Conservation (phyloP, 176 grass and related monocot species). For the Olyra latifolia region DNA sequence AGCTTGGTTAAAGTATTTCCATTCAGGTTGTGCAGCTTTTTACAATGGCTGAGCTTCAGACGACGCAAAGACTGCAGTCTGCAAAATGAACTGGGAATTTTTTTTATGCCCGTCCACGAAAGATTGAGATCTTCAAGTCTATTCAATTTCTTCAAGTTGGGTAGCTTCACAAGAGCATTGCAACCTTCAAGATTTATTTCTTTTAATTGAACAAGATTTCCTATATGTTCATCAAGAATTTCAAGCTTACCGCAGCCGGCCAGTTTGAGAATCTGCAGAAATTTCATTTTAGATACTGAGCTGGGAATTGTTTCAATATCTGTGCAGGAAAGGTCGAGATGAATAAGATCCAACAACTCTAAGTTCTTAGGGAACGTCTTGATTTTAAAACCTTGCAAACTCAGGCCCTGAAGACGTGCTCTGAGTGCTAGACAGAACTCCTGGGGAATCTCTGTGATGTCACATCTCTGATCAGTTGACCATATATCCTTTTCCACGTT, state of each 20-base stretch:
- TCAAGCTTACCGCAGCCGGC: not conserved
- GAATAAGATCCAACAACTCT: not conserved
- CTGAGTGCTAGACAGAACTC: too few relatives aligned
- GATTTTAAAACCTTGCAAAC: not conserved
- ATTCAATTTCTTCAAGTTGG: slow-evolving; percentile 5
- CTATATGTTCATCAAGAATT: not conserved
- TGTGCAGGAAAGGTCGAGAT: slow-evolving; percentile 18
- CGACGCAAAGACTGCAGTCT: not conserved
- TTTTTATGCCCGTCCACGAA: not conserved
- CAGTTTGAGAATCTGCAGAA: not conserved
- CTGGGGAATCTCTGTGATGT: slow-evolving; percentile 2
- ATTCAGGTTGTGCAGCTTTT: not conserved
- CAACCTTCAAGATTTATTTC: slow-evolving; percentile 27
- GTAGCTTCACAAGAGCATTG: not conserved
- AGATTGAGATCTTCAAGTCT: slow-evolving; percentile 2
- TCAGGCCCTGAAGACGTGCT: not conserved
- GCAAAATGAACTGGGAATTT: not conserved
- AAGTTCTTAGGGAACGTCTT: not conserved
- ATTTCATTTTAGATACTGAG: not conserved
- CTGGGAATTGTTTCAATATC: not conserved
- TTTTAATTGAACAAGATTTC: not conserved
- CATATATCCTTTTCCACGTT: not conserved
- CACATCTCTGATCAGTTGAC: not conserved
- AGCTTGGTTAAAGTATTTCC: not conserved
- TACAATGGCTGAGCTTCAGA: not conserved